phyloP scores from a whole-genome alignment of 139 green algal genomes.

The Chlamydomonas sp. region DNA sequence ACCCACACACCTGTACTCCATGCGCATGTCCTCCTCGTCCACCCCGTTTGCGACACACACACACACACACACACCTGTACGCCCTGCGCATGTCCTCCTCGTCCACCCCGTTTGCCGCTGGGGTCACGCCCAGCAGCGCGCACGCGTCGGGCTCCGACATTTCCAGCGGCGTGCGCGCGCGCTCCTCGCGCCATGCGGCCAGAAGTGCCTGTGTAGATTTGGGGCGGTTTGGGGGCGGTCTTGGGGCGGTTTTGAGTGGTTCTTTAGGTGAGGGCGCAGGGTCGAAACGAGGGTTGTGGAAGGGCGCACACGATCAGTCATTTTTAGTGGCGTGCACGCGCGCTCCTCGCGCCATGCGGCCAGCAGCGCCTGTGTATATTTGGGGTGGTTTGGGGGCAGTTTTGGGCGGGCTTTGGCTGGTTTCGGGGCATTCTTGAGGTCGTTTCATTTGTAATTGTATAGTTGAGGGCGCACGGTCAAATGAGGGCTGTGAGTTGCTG shows the following conservation, averaged over 20 bases:
- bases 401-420: no score
- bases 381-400: no score
- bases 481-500: no score
- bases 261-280: no score
- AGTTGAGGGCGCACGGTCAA: no score
- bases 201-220: conserved; percentile 81
- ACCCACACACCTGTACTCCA: conserved; percentile 64
- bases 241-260: no score
- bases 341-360: conserved; percentile 78
- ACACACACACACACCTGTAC: conserved; percentile 59
- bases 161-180: conserved; percentile 57
- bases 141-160: conserved; percentile 64
- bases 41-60: no score
- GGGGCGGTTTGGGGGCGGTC: no score
- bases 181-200: conserved; percentile 74
- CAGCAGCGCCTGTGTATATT: conserved; percentile 79
- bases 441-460: no score
- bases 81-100: conserved; percentile 79
- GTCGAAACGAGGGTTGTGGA: no score
- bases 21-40: conserved; percentile 71
- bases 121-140: conserved; percentile 51
- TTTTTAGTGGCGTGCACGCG: conserved; percentile 55
- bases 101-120: conserved; percentile 19
- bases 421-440: no score
- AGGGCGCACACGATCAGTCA: no score